These are phyloP conservation scores for Cercospora sojina DNA, from an alignment of 2,329 filamentous ascomycete genomes.

Conservation along the genomic window DNA sequence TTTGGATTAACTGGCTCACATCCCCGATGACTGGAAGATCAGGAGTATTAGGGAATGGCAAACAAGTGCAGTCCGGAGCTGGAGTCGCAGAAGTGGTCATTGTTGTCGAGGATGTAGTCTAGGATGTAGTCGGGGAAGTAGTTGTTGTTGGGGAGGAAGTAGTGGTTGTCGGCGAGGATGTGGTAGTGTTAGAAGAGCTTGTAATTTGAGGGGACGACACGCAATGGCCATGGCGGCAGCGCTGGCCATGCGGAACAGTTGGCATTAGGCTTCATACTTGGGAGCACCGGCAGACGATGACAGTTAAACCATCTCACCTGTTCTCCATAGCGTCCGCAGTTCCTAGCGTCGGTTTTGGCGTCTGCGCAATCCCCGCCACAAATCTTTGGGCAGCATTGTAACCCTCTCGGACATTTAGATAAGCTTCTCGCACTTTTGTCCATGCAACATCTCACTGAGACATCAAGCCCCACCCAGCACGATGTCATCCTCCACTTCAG, in stretches of 20 bases:
- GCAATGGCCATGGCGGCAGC: not conserved
- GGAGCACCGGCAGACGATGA: not conserved
- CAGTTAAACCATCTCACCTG: not conserved
- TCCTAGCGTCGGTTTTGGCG: not conserved
- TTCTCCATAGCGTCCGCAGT: not conserved
- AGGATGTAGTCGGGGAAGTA: not conserved
- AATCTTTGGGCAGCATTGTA: not conserved
- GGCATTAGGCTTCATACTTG: not conserved
- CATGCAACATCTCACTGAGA: too few species aligned
- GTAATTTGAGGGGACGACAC: not conserved
- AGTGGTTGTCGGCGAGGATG: not conserved
- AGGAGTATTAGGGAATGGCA: not conserved
- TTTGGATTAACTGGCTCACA: not conserved
- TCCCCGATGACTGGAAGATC: not conserved
- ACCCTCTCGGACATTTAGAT: not conserved
- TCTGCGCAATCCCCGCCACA: not conserved
- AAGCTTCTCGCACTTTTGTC: not conserved
- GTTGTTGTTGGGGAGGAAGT: not conserved
- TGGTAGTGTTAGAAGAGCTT: not conserved
- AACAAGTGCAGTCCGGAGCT: not conserved
- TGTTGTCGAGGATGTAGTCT: not conserved
- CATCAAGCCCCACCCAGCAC: too few species aligned
- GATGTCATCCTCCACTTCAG: too few species aligned
- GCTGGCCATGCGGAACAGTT: not conserved
- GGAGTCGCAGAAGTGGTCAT: not conserved